Percentiles rank a stretch among this genome's conserved stretches.
Conservation (phyloP, 2,329 filamentous ascomycete genomes). For the Colletotrichum sp. region DNA sequence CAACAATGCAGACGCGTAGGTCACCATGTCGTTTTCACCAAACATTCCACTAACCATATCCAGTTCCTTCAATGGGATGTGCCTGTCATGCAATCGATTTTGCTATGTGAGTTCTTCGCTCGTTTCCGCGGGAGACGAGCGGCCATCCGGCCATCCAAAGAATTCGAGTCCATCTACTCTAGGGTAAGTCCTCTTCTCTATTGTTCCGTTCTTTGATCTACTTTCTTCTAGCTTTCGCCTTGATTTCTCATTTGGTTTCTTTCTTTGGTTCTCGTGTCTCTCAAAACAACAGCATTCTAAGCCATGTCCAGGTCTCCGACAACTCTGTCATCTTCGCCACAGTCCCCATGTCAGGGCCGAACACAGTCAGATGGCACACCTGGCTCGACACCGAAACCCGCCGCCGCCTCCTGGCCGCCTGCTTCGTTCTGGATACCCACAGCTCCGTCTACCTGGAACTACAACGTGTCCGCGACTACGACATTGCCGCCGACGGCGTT, state of each 20-base stretch:
- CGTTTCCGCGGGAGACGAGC: slow-evolving; percentile 59
- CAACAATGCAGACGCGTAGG: slow-evolving; percentile 56
- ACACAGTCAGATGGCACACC: slow-evolving; percentile 48
- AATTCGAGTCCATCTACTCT: slow-evolving; percentile 56
- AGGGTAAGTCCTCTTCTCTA: slow-evolving; percentile 47
- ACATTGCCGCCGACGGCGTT: slow-evolving; percentile 37
- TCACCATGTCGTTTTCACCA: slow-evolving; percentile 3
- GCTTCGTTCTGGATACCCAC: slow-evolving; percentile 62
- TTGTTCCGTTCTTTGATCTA: slow-evolving; percentile 30
- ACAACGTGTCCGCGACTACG: slow-evolving; percentile 36
- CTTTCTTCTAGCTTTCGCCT: slow-evolving; percentile 23
- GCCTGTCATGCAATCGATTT: slow-evolving; percentile 56
- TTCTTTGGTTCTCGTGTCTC: slow-evolving; percentile 25
- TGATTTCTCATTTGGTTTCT: slow-evolving; percentile 24
- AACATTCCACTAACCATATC: not conserved
- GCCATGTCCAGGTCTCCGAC: slow-evolving; percentile 43
- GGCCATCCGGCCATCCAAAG: slow-evolving; percentile 50
- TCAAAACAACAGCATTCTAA: slow-evolving; percentile 26
- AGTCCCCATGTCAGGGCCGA: slow-evolving; percentile 25
- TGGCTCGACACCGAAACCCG: slow-evolving; percentile 60
- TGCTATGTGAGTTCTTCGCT: slow-evolving; percentile 60
- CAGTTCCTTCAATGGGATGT: slow-evolving; percentile 55
- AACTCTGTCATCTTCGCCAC: slow-evolving; percentile 31
- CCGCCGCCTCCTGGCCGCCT: slow-evolving; percentile 59
- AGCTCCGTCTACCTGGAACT: slow-evolving; percentile 61